These are phyloP conservation scores for Irineochytrium annulatum DNA, from an alignment of 192 early-diverging fungal genomes.

Conservation along the genomic window DNA sequence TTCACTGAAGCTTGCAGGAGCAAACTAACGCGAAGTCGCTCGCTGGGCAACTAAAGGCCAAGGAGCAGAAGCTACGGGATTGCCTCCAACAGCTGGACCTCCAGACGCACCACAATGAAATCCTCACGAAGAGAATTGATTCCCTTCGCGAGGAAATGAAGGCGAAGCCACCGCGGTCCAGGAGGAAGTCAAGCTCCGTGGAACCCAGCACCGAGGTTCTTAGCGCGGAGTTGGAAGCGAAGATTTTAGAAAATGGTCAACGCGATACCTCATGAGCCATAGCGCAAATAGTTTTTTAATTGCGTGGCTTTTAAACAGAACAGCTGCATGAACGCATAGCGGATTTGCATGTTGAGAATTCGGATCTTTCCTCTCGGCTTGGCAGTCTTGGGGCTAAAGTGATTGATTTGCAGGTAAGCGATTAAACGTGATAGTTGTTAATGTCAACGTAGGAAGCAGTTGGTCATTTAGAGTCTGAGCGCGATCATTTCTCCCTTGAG, in stretches of 20 bases:
- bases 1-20: background rate
- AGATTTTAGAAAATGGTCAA: constrained; percentile 5
- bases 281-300: too few species aligned
- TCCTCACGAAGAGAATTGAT: constrained; percentile 1
- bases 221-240: background rate
- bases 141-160: constrained; percentile 1
- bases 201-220: background rate
- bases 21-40: constrained; percentile 1
- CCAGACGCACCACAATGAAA: constrained; percentile 2
- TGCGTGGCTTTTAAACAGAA: too few species aligned
- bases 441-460: too few species aligned
- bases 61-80: constrained; percentile 3
- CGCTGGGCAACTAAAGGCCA: background rate
- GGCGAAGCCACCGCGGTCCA: background rate
- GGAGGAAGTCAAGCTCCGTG: background rate
- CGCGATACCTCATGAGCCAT: too few species aligned
- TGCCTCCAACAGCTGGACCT: background rate
- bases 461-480: too few species aligned
- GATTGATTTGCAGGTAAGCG: too few species aligned
- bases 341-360: too few species aligned
- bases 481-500: too few species aligned
- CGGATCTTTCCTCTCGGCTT: too few species aligned
- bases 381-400: too few species aligned
- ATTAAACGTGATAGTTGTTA: too few species aligned
- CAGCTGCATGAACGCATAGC: too few species aligned